phyloP scores from a whole-genome alignment of 441 rosid species.

The Bruguiera hainesii region DNA sequence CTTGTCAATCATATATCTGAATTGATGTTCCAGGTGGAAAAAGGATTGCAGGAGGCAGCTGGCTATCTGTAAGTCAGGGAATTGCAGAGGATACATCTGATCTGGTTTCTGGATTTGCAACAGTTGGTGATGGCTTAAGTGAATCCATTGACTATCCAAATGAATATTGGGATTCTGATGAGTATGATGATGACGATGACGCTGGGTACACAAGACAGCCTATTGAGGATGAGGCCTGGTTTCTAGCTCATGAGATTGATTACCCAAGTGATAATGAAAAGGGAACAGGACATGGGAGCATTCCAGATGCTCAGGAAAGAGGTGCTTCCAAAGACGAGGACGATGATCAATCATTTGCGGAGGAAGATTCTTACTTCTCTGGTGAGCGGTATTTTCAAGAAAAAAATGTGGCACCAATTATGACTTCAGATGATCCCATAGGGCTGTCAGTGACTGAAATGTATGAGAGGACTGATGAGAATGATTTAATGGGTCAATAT shows the following conservation, averaged over 20 bases:
- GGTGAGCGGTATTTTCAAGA: constrained; percentile 72
- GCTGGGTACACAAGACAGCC: constrained; percentile 98
- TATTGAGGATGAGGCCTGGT: constrained; percentile 95
- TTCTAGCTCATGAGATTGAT: constrained; percentile 97
- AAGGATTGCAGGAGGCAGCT: constrained; percentile 79
- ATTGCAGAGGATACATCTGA: constrained; percentile 93
- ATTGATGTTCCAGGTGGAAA: constrained; percentile 61
- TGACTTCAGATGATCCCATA: constrained; percentile 63
- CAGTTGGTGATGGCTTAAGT: constrained; percentile 92
- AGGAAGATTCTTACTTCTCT: constrained; percentile 89
- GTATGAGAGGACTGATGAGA: constrained; percentile 52
- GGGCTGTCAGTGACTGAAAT: constrained; percentile 60
- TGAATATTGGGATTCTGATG: constrained; percentile 99
- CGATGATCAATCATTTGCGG: constrained; percentile 85
- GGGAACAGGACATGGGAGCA: constrained; percentile 74
- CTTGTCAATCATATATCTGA: constrained; percentile 8
- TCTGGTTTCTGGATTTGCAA: constrained; percentile 96
- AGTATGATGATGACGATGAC: constrained; percentile 96
- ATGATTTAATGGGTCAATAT: constrained; percentile 64
- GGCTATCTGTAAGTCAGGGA: constrained; percentile 98
- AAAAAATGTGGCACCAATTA: constrained; percentile 58
- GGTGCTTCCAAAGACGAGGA: constrained; percentile 75
- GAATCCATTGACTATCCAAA: constrained; percentile 87
- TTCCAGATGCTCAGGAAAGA: constrained; percentile 68
- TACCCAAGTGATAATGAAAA: constrained; percentile 98